These are phyloP conservation scores for Penicillium cosmopolitanum DNA, from an alignment of 495 filamentous ascomycete species.

Conservation along the genomic window DNA sequence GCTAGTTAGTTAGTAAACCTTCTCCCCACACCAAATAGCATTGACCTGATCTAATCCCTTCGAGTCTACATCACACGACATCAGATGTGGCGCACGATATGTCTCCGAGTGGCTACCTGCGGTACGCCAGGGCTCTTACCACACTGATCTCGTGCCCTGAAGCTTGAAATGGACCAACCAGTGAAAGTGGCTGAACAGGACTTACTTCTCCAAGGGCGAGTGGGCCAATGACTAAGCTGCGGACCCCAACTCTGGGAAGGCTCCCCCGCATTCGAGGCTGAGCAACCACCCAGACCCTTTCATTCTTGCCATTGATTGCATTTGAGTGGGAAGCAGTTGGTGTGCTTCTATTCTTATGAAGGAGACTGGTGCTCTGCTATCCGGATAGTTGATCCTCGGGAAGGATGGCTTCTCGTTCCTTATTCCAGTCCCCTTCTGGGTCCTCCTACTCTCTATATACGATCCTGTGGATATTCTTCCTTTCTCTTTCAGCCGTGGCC, in stretches of 20 bases:
- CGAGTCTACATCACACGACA: conserved; percentile 18
- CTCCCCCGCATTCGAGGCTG: conserved; percentile 7
- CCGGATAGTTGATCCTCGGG: conserved; percentile 11
- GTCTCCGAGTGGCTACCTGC: not conserved
- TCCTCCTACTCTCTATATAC: conserved; percentile 19
- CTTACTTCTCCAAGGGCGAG: not conserved
- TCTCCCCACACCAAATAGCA: not conserved
- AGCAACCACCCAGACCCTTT: not conserved
- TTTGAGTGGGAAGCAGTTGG: conserved; percentile 1
- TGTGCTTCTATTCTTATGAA: conserved; percentile 26
- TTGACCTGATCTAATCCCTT: conserved; percentile 8
- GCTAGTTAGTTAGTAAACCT: not conserved
- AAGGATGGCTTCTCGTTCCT: conserved; percentile 23
- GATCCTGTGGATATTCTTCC: conserved; percentile 29
- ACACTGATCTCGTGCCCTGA: not conserved
- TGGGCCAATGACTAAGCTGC: conserved; percentile 3
- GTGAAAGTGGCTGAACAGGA: not conserved
- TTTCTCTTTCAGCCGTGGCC: conserved; percentile 23
- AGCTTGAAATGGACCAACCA: not conserved
- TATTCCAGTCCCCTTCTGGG: conserved; percentile 16
- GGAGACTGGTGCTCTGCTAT: conserved; percentile 15
- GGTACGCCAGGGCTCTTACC: not conserved
- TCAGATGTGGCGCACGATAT: conserved; percentile 17
- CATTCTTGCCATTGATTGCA: not conserved
- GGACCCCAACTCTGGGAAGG: conserved; percentile 3